phyloP scores from a whole-genome alignment of 2,329 filamentous ascomycete genomes.

The Venturia asperata region DNA sequence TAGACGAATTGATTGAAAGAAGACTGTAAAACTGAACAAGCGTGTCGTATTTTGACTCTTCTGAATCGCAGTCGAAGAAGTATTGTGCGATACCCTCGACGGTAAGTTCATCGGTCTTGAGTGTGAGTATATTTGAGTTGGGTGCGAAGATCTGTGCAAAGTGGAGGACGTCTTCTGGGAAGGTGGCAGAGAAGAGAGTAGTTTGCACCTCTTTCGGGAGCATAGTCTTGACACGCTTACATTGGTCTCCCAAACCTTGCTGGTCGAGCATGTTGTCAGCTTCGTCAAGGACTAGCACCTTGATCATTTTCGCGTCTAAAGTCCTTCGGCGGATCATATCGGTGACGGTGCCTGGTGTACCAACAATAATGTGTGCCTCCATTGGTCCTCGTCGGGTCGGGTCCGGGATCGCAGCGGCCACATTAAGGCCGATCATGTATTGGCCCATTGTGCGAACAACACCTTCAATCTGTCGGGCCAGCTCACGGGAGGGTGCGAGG shows the following conservation, averaged over 20 bases:
- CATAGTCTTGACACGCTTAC: constrained; percentile 73
- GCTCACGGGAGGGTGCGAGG: constrained; percentile 85
- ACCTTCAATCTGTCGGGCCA: constrained; percentile 86
- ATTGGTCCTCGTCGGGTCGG: constrained; percentile 63
- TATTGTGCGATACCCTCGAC: constrained; percentile 97
- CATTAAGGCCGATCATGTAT: constrained; percentile 67
- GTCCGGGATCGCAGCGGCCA: constrained; percentile 78
- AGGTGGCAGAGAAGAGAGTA: constrained; percentile 91
- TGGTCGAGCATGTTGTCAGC: constrained; percentile 98
- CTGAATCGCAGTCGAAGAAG: constrained; percentile 84
- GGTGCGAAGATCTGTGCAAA: constrained; percentile 84
- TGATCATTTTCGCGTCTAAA: constrained; percentile 64
- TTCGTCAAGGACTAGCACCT: constrained; percentile 86
- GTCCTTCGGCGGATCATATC: constrained; percentile 74
- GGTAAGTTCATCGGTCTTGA: constrained; percentile 85
- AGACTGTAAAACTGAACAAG: constrained; percentile 91
- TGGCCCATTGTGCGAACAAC: constrained; percentile 79
- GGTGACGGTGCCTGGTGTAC: constrained; percentile 87
- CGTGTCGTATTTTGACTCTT: constrained; percentile 77
- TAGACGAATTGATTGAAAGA: constrained; percentile 93
- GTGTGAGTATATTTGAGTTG: constrained; percentile 74
- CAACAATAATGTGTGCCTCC: constrained; percentile 74
- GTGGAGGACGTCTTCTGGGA: constrained; percentile 74
- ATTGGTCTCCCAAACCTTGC: constrained; percentile 92
- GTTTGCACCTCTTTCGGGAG: constrained; percentile 73